Evolutionary conservation across 139 green algal genomes (phyloP).

Genomic region (Tetradesmus obliquus): DNA sequence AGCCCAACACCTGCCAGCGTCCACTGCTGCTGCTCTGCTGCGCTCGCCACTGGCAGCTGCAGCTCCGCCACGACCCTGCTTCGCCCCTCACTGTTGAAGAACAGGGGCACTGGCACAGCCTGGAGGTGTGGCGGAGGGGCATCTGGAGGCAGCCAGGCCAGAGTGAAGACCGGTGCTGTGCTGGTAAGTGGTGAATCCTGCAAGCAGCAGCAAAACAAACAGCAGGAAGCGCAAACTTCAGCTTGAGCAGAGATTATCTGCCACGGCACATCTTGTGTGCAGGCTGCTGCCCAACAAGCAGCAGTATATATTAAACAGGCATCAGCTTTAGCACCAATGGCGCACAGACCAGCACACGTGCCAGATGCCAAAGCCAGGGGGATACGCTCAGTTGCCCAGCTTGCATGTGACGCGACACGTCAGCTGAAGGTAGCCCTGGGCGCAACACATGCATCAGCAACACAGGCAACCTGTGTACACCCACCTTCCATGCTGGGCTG

Average conservation of each 20-base stretch:
- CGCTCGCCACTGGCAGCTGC: constrained; percentile 65
- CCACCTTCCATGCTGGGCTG: constrained; percentile 18
- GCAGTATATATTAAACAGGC: neutral
- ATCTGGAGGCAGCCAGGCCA: constrained; percentile 19
- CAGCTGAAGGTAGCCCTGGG: too few relatives aligned
- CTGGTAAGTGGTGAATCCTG: constrained; percentile 56
- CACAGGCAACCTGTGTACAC: neutral
- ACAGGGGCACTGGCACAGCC: constrained; percentile 62
- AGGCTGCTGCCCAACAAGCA: too few relatives aligned
- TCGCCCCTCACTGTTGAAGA: constrained; percentile 46
- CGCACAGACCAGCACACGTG: too few relatives aligned
- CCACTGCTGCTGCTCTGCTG: constrained; percentile 52
- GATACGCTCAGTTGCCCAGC: too few relatives aligned
- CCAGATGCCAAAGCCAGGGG: too few relatives aligned
- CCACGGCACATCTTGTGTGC: neutral
- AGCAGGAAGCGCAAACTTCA: constrained; percentile 28
- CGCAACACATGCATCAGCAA: too few relatives aligned
- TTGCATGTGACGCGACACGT: too few relatives aligned
- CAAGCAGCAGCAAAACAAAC: constrained; percentile 59
- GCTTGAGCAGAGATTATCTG: neutral
- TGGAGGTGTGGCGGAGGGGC: neutral
- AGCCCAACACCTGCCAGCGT: constrained; percentile 60
- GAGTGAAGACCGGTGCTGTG: neutral
- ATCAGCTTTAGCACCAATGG: neutral
- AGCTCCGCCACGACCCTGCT: constrained; percentile 59